Evolutionary conservation across 225 moss, liverwort and hornwort species (phyloP), one percentile per base, ranked within the genome.

Genomic region (Ulota crispa): DNA sequence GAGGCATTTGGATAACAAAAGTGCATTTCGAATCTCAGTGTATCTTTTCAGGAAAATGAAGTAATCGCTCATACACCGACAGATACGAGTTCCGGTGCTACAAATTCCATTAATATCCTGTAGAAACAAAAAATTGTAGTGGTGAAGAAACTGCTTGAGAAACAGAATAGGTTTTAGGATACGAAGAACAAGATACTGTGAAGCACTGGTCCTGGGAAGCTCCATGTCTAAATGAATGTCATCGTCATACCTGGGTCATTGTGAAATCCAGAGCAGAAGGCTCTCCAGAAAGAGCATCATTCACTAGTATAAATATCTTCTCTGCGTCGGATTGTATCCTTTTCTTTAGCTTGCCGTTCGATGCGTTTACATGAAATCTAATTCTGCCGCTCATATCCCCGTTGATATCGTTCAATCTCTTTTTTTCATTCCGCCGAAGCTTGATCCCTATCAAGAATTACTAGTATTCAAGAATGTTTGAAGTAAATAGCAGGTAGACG

Each of bases 361-460:
- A 34, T 21, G 73, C 85, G 43, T 88, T 84, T 26, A 99, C 85
- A 78, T 89, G 99, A 85, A 87, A 99, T 68, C 87, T 92, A 56
- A 99, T 88, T 91, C 96, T 86, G 62, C 92, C 89, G 78, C 84
- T 90, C 56, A 76, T 91, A 68, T 99, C 99, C 78, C 84, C 88
- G 84, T 99, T 99, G 73, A 99, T 94, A 77, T 85, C 81, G 87
- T 99, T 99, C 61, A 99, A 77, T 80, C 86, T 81, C 80, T 92
- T 99, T 67, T 99, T 99, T 84, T 99, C 99, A 83, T 94, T 89
- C 76, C 99, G 89, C 72, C 99, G 90, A 77, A 99, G 89, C 86
- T 96, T 96, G 77, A 99, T 93, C 93, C 94, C 99, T 99, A 89
- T 72, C 80, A 70, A 64, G 32, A 63, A 69, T 31, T 63, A 80